phyloP scores from a whole-genome alignment of 2,329 filamentous ascomycete species.

The Fusarium sp. region DNA sequence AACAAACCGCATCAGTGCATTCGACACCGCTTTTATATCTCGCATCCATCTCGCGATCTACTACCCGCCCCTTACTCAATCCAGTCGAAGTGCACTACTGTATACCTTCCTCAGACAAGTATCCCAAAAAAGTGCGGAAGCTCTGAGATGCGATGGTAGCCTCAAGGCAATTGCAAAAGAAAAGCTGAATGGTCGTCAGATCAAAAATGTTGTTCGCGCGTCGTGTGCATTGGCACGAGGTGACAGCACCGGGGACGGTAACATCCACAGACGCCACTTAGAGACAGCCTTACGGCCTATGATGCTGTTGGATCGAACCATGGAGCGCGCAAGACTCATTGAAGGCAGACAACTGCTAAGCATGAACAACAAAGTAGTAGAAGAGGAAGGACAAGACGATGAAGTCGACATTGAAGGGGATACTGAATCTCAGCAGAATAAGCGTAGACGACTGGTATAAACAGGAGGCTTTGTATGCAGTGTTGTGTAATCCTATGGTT shows the following conservation, averaged over 20 bases:
- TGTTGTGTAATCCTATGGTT: too few species aligned
- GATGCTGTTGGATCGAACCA: neutral
- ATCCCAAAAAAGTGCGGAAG: neutral
- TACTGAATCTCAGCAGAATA: neutral
- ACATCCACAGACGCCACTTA: neutral
- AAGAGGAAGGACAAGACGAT: neutral
- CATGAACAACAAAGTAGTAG: neutral
- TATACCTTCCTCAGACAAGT: neutral
- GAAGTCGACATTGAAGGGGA: neutral
- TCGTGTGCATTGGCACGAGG: neutral
- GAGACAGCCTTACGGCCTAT: neutral
- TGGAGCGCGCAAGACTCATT: neutral
- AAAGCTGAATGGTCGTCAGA: neutral
- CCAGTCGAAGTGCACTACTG: neutral
- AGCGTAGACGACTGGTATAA: neutral
- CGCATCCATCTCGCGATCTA: constrained; percentile 2
- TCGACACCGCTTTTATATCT: constrained; percentile 5
- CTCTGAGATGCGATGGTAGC: neutral
- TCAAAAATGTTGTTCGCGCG: neutral
- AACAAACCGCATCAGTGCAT: constrained; percentile 4
- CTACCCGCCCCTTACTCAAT: neutral
- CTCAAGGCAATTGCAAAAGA: neutral
- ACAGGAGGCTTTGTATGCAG: neutral
- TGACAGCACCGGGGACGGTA: neutral
- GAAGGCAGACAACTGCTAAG: neutral